Base-by-base conservation (phyloP, 2,329 filamentous ascomycete species). In the Cytospora piceae region DNA sequence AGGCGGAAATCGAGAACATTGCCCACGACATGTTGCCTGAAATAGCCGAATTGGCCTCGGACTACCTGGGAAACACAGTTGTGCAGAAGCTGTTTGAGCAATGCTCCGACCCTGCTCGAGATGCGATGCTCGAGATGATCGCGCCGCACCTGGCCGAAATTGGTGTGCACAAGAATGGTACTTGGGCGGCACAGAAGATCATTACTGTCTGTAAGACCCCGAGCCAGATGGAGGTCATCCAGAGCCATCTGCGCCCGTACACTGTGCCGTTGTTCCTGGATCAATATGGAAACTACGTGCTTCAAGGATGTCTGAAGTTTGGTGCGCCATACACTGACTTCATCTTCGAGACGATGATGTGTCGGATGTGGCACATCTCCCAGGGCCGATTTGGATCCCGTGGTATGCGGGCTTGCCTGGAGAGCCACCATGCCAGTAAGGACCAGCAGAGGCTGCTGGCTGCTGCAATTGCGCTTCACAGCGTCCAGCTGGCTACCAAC, bases 131-230 rank as follows among this genome's bases (percentile, higher is more conserved):
- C 65, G 79, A 82, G 17, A 88, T 94, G 74, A 96, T 99, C 72
- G 88, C 91, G 3, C 94, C 94, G 65, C 94, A 97, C 75, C 86
- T 98, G 75, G 93, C 94, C 31, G 94, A 98, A 78, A 97, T 98
- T 78, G 95, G 95, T 72, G 89, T 97, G 9, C 95, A 99, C 85
- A 99, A 99, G 86, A 99, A 99, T 73, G 95, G 95, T 69, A 99
- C 95, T 1, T 99, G 95, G 95, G 95, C 95, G 63, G 95, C 95
- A 1, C 95, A 99, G 79, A 99, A 98, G 84, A 98, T 99, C 73
- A 98, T 99, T 71, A 94, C 98, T 73, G 93, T 97, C 8, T 94
- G 93, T 76, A 93, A 95, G 79, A 93, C 91, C 0, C 88, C 90
- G 7, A 81, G 83, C 51, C 94, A 98, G 79, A 94, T 95, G 89